phyloP scores from a whole-genome alignment of 257 asterid genomes.

The Datura wrightii region DNA sequence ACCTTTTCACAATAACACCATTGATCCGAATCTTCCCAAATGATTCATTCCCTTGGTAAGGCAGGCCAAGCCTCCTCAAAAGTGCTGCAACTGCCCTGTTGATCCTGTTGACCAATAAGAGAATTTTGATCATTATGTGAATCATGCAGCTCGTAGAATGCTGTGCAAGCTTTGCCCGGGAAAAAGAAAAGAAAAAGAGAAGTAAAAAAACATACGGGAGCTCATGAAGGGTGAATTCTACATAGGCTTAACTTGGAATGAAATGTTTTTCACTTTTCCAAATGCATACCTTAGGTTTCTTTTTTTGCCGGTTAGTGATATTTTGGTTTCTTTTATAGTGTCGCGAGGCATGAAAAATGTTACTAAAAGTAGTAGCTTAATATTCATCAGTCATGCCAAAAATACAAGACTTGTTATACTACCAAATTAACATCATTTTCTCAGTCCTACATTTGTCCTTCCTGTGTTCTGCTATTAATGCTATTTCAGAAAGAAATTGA shows the following conservation, averaged over 20 bases:
- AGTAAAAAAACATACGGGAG: not conserved
- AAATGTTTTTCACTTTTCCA: not conserved
- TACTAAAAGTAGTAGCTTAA: constrained; percentile 12
- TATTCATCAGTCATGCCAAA: constrained; percentile 21
- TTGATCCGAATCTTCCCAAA: constrained; percentile 80
- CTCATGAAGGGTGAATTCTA: not conserved
- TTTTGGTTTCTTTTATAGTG: not conserved
- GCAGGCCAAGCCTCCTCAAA: constrained; percentile 81
- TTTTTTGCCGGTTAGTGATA: not conserved
- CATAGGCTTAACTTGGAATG: not conserved
- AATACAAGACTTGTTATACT: not conserved
- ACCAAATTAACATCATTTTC: constrained; percentile 11
- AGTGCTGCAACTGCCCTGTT: constrained; percentile 80
- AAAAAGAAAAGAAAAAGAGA: too few species aligned
- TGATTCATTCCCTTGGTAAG: constrained; percentile 84
- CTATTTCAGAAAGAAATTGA: not conserved
- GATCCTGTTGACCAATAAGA: constrained; percentile 62
- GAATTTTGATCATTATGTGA: constrained; percentile 25
- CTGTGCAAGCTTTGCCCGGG: not conserved
- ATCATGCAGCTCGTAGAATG: not conserved
- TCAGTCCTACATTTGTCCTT: not conserved
- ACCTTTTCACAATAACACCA: constrained; percentile 71
- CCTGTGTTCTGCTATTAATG: constrained; percentile 9
- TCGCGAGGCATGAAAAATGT: not conserved
- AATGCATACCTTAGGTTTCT: not conserved